Conservation (phyloP, 2,329 filamentous ascomycete species). For the Botrytis porri region DNA sequence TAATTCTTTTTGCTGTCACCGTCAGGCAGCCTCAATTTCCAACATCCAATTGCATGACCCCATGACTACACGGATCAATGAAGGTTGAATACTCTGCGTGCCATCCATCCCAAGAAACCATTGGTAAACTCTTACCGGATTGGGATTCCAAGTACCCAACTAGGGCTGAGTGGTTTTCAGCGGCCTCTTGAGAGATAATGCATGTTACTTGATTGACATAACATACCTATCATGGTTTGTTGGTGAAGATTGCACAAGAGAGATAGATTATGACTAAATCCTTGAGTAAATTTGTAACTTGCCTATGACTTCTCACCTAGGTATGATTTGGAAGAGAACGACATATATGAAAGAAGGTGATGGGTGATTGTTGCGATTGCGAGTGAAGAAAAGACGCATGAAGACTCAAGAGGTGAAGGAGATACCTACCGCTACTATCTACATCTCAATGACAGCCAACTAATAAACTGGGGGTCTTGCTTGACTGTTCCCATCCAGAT, state of each 20-base stretch:
- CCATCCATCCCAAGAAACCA: not conserved
- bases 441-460: not conserved
- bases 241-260: not conserved
- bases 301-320: not conserved
- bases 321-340: not conserved
- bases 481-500: not conserved
- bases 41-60: slow-evolving; percentile 3
- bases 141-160: not conserved
- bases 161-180: not conserved
- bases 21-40: slow-evolving; percentile 16
- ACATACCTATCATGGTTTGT: not conserved
- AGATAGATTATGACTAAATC: not conserved
- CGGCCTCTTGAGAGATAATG: not conserved
- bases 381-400: not conserved
- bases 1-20: not conserved
- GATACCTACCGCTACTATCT: not conserved
- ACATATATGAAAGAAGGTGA: not conserved
- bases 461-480: not conserved
- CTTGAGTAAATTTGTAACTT: too few relatives aligned
- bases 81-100: not conserved
- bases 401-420: not conserved
- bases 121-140: not conserved
- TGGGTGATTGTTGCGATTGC: not conserved
- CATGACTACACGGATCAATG: slow-evolving; percentile 7
- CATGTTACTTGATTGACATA: not conserved